Evolutionary conservation across 352 stramenopile species (phyloP).

Genomic region (Thalassiosira gravida): DNA sequence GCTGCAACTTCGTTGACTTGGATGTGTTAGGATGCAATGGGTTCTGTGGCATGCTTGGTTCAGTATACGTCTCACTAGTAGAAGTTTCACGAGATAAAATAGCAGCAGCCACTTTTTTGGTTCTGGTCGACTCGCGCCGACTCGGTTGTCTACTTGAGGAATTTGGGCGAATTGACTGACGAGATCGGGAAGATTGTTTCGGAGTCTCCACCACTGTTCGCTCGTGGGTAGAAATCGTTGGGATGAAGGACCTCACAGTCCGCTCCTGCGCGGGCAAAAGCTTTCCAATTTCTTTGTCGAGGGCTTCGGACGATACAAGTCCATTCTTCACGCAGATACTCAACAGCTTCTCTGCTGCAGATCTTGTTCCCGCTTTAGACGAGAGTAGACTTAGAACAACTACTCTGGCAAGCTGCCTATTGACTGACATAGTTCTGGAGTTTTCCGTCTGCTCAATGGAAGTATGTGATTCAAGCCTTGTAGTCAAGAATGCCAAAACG

Average conservation of each 20-base stretch:
- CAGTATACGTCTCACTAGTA: background rate
- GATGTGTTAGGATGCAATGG: no score
- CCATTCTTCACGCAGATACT: constrained; percentile 43
- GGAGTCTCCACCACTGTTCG: constrained; percentile 39
- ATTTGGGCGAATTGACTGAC: constrained; percentile 14
- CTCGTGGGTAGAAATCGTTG: constrained; percentile 57
- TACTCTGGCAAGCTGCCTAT: constrained; percentile 60
- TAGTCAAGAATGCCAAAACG: constrained; percentile 63
- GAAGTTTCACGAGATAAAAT: constrained; percentile 1
- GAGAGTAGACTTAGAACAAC: constrained; percentile 78
- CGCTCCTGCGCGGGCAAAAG: constrained; percentile 83
- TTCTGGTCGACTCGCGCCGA: constrained; percentile 7
- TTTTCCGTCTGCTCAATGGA: constrained; percentile 53
- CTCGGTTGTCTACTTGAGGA: constrained; percentile 8
- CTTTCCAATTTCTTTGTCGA: constrained; percentile 65
- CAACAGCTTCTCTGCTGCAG: constrained; percentile 70
- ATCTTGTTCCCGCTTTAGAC: constrained; percentile 78
- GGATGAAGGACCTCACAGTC: constrained; percentile 71
- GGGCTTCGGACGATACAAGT: constrained; percentile 46
- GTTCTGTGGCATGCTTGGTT: no score
- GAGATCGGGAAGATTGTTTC: constrained; percentile 19
- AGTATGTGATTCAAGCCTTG: constrained; percentile 51
- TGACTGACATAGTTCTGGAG: constrained; percentile 47
- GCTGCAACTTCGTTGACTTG: no score
- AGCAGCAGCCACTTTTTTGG: background rate